Base-by-base conservation (phyloP, 441 rosid species). In the Flueggea neowawraea region DNA sequence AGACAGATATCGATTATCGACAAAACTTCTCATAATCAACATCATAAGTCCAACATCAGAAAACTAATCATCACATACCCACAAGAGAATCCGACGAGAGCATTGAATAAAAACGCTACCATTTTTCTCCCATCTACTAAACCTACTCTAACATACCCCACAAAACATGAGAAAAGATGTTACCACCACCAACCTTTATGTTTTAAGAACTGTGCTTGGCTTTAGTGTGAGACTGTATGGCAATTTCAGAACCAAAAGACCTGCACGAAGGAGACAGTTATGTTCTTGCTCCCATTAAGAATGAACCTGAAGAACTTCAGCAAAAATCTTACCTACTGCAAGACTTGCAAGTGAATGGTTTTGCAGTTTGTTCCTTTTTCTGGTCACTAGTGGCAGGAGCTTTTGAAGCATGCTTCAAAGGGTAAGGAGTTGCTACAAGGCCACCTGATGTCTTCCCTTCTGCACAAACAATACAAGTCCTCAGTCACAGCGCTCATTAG, bases 351-450 rank as follows among this genome's bases (percentile, higher is more conserved):
- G 76, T 53, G 28, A 77, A 74, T 6, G 83, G 61, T 60, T 79
- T 86, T 3, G 72, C 74, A 64, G 74, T 65, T 63, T 71, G 82
- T 45, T 78, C 83, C 72, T 79, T 83, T 44, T 72, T 61, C 57
- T 71, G 70, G 64, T 67, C 76, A 55, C 69, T 75, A 52, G 53
- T 78, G 52, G 77, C 77, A 52, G 69, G 65, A 12, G 73, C 65
- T 72, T 86, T 86, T 9, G 64, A 70, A 55, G 63, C 76, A 41
- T 83, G 75, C 73, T 91, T 91, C 11, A 90, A 64, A 47, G 95
- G 96, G 76, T 91, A 73, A 16, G 97, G 97, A 43, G 97, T 91
- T n/a, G 96, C 85, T 10, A 67, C 16, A 49, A 85, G 92, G 16
- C 43, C 80, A 10, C 72, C 70, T 50, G 57, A 75, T 74, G 89